Conservation (phyloP, 768 basidiomycete species). For the Suillus clintonianus region DNA sequence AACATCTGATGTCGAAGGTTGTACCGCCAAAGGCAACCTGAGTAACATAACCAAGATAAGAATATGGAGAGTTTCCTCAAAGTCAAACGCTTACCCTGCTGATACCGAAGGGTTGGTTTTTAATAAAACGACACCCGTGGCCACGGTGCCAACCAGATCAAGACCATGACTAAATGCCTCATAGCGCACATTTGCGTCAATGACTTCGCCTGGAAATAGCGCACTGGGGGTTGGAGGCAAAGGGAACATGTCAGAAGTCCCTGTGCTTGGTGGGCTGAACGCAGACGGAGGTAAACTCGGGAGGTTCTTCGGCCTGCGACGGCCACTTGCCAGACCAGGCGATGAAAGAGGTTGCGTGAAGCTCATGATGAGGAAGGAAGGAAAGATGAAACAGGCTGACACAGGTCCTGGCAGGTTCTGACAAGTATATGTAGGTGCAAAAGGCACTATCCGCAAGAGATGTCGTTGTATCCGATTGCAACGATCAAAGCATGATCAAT, state of each 20-base stretch:
- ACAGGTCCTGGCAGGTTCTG: not conserved
- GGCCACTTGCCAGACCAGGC: conserved; percentile 49
- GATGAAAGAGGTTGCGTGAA: conserved; percentile 32
- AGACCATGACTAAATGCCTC: conserved; percentile 19
- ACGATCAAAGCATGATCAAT: conserved; percentile 2
- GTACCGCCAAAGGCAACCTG: conserved; percentile 7
- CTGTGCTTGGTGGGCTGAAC: conserved; percentile 71
- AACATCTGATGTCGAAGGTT: not conserved
- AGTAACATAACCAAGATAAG: conserved; percentile 4
- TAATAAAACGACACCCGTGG: conserved; percentile 39
- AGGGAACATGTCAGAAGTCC: conserved; percentile 67
- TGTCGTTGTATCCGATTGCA: not conserved
- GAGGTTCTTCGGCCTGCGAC: conserved; percentile 63
- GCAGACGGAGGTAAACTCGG: conserved; percentile 77
- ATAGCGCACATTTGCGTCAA: conserved; percentile 70
- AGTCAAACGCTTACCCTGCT: not conserved
- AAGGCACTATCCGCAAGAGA: not conserved
- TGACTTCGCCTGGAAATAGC: conserved; percentile 59
- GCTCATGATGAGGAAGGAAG: conserved; percentile 2
- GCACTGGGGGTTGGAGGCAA: conserved; percentile 68
- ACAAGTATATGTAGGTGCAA: not conserved
- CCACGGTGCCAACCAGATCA: conserved; percentile 24
- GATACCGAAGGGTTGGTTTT: not conserved
- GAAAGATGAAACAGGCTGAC: not conserved
- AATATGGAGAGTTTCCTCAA: not conserved